A percentile compares a stretch with the other conserved stretches of the same genome.
These are phyloP conservation scores for Austropuccinia psidii DNA, from an alignment of 1,284 basidiomycete species.

Conservation along the genomic window DNA sequence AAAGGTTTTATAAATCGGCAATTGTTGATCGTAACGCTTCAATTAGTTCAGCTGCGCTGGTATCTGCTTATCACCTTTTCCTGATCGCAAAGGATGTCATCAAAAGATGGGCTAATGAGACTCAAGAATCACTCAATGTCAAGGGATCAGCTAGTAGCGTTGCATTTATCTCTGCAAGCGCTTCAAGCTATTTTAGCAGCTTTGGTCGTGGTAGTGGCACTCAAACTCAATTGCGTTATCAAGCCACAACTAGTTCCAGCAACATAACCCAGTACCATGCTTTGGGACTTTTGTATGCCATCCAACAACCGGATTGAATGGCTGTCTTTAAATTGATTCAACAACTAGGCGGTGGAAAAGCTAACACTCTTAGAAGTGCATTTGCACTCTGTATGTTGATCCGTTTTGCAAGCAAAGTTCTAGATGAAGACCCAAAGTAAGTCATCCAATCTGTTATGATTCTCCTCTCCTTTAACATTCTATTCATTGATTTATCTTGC, in stretches of 20 bases:
- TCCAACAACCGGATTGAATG: conserved; percentile 96
- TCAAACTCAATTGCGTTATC: conserved; percentile 53
- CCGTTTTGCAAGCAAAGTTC: conserved; percentile 91
- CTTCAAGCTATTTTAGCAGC: conserved; percentile 58
- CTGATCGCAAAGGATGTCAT: conserved; percentile 88
- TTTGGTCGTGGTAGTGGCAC: conserved; percentile 47
- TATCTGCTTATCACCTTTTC: conserved; percentile 95
- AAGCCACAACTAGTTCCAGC: conserved; percentile 74
- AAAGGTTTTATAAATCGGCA: conserved; percentile 98
- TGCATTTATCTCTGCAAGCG: conserved; percentile 52
- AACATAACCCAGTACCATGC: conserved; percentile 97
- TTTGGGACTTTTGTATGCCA: conserved; percentile 84
- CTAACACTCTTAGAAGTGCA: conserved; percentile 79
- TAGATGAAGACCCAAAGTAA: conserved; percentile 96
- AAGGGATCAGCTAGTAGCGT: conserved; percentile 51
- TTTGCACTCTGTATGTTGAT: conserved; percentile 99
- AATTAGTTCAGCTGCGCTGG: conserved; percentile 89
- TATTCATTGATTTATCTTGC: neutral
- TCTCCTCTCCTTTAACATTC: neutral
- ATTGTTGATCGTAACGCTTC: conserved; percentile 96
- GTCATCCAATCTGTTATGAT: conserved; percentile 45
- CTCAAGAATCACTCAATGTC: conserved; percentile 87
- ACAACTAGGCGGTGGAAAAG: conserved; percentile 71
- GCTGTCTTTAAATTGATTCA: conserved; percentile 99
- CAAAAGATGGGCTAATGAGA: conserved; percentile 97